Evolutionary conservation across 805 yeast genomes (phyloP), one percentile per base, ranked within the genome.

Genomic region (Candida takata): DNA sequence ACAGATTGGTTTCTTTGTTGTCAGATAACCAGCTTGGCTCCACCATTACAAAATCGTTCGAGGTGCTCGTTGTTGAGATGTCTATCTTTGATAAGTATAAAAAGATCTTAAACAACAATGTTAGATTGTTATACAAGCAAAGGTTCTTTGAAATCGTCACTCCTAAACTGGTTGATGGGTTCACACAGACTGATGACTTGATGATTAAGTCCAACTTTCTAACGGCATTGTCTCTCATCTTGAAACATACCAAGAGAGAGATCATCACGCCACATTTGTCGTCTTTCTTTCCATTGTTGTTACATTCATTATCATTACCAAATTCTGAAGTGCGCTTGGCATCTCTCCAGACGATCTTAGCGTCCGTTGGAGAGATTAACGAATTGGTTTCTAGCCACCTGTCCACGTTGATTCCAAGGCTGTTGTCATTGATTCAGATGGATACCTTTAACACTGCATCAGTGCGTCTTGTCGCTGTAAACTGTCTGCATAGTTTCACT

Each of bases 121-220:
- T 81, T 14, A 72, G 83, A 40, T 57, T 72, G 30, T 65, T 92
- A 17, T 85, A 82, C 67, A 86, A 86, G 53, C 98, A 92, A 52
- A 78, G 78, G 44, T 67, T 84, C 18, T 85, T 86, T 53, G 74
- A 75, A 40, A 60, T 66, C 8, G 61, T 77, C 2, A 65, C 85
- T 6, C 82, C 83, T 1, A 57, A 54, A 21, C 54, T 86, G 23
- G 72, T 81, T 7, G 52, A 58, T 0, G 69, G 67, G 4, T 77
- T 71, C 53, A 57, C 60, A 5, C 8, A 8, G 21, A 45, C 41
- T 1, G 21, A 37, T 2, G 50, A 56, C 9, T 44, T 58, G 40
- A 32, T 28, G 3, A 38, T 54, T 13, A 71, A 71, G 42, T 71
- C 75, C 32, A 69, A 73, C 32, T 76, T 75, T 45, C 60, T 88